Percentiles rank a stretch among this genome's conserved stretches.
Conservation (phyloP, 257 asterid genomes). For the Rauvolfia tetraphylla region DNA sequence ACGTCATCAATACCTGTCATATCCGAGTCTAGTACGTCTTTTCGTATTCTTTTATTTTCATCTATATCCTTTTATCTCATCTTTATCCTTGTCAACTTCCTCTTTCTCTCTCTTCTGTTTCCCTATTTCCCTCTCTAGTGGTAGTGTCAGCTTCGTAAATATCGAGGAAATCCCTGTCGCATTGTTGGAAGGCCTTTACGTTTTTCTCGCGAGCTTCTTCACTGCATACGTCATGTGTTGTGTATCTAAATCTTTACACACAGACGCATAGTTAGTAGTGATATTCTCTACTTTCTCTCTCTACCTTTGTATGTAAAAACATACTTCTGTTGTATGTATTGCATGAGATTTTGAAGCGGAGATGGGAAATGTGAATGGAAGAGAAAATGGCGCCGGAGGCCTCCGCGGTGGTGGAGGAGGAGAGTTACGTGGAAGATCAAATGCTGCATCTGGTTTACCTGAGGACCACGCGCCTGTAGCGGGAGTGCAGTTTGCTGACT, state of each 20-base stretch:
- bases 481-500: conserved; percentile 58
- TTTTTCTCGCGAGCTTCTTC: too few relatives aligned
- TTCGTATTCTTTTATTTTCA: too few relatives aligned
- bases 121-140: neutral
- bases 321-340: neutral
- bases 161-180: conserved; percentile 15
- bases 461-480: conserved; percentile 32
- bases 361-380: conserved; percentile 80
- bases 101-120: neutral
- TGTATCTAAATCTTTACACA: too few relatives aligned
- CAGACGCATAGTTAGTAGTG: neutral
- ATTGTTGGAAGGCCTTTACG: neutral
- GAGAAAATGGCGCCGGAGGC: conserved; percentile 35
- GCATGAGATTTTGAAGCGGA: conserved; percentile 1
- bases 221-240: too few relatives aligned
- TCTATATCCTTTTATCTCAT: too few relatives aligned
- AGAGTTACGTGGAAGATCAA: conserved; percentile 29
- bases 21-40: too few relatives aligned
- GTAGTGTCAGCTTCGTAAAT: conserved; percentile 19
- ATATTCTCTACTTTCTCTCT: conserved; percentile 12
- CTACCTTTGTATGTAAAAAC: neutral
- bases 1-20: too few relatives aligned
- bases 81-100: neutral
- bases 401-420: conserved; percentile 27
- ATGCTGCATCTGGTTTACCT: conserved; percentile 13